A percentile compares a stretch with the other conserved stretches of the same genome.
These are phyloP conservation scores for Hanseniaspora meyeri DNA, from an alignment of 805 yeast genomes.

Conservation along the genomic window DNA sequence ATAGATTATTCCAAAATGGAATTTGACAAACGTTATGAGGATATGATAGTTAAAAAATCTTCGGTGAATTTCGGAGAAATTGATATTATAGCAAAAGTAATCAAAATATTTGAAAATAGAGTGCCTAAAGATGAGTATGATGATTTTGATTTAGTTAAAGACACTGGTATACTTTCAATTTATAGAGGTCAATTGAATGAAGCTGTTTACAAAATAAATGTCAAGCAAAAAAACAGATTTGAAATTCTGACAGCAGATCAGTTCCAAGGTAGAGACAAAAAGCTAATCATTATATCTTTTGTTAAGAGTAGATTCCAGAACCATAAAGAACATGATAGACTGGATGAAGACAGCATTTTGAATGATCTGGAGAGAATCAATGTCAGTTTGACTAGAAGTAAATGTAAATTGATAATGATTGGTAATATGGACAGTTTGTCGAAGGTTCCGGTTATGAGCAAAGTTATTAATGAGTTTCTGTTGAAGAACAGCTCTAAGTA, in stretches of 20 bases:
- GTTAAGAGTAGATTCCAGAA: slow-evolving; percentile 46
- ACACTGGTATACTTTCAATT: slow-evolving; percentile 80
- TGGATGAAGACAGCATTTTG: slow-evolving; percentile 61
- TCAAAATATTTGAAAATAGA: slow-evolving; percentile 30
- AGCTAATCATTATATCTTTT: slow-evolving; percentile 76
- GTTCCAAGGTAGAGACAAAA: slow-evolving; percentile 92
- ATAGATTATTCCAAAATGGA: slow-evolving; percentile 53
- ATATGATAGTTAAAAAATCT: slow-evolving; percentile 48
- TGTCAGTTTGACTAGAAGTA: slow-evolving; percentile 89
- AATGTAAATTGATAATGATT: slow-evolving; percentile 64
- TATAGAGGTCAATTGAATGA: slow-evolving; percentile 66
- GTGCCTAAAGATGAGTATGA: slow-evolving; percentile 36
- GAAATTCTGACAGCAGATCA: slow-evolving; percentile 89
- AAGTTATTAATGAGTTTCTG: slow-evolving; percentile 34
- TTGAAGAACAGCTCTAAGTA: not conserved
- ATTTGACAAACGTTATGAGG: slow-evolving; percentile 27
- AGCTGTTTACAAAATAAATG: slow-evolving; percentile 26
- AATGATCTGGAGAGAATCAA: slow-evolving; percentile 86
- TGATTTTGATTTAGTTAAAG: slow-evolving; percentile 31
- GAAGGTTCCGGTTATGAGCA: slow-evolving; percentile 20
- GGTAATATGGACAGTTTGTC: slow-evolving; percentile 61
- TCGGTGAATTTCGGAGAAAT: slow-evolving; percentile 67
- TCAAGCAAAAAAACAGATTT: slow-evolving; percentile 29
- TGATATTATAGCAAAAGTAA: slow-evolving; percentile 46
- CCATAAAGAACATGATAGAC: slow-evolving; percentile 35